Evolutionary conservation across 768 basidiomycete species (phyloP), one percentile per base, ranked within the genome.

Genomic region (Termitomyces sp.): DNA sequence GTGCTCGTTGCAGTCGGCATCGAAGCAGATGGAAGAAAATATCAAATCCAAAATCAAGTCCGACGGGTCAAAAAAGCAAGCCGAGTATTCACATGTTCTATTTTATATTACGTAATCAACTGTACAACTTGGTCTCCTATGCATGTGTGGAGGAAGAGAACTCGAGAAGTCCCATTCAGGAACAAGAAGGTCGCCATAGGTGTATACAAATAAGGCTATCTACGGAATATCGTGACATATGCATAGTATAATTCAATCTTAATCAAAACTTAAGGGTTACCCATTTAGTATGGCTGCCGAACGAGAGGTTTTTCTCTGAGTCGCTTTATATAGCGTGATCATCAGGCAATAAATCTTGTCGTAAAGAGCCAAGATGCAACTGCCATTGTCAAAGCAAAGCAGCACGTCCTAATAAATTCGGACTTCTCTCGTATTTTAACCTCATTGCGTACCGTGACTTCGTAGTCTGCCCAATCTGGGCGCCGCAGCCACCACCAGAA

Each of bases 1-100:
- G 80, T 81, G 57, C 65, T 71, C 58, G 80, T 84, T 69, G 79
- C 74, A 36, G 81, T 83, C 59, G 83, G 77, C 83, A 81, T 83
- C 68, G 65, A 64, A 61, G 57, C 20, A 30, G 53, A 42, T 49
- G 36, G 46, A 43, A 45, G 32, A 46, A 30, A 30, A 27, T 3
- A 33, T 6, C 13, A 45, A 48, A 49, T 14, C 49, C 57, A 20
- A n/a, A 50, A 49, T 34, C 34, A 50, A 12, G 10, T 30, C 30
- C 24, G 8, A 24, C 33, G 48, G 48, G 20, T 34, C 32, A 34
- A 34, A 49, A n/a, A 48, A 34, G 3, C 20, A 13, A 49, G 1
- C 33, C 33, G 48, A 34, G 7, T 42, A 59, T 63, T 65, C 64
- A 65, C 64, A 65, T 64, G 64, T 44, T 34, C 36, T 26, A 13